Percentiles rank a stretch among this genome's conserved stretches.
phyloP scores from a whole-genome alignment of 768 basidiomycete species.

The Auricularia cornea region DNA sequence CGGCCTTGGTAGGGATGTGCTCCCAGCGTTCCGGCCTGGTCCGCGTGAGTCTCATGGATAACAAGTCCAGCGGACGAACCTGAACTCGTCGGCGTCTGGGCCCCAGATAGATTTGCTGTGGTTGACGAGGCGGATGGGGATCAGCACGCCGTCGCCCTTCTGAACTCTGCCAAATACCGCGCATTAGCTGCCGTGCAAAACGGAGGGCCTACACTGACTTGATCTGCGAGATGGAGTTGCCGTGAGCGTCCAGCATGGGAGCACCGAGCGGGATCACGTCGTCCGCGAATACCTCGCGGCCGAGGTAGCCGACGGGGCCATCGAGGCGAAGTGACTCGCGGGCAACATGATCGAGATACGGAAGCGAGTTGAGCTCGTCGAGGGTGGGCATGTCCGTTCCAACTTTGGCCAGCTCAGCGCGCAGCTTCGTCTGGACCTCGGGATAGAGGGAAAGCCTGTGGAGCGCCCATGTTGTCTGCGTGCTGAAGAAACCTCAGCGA shows the following conservation, averaged over 20 bases:
- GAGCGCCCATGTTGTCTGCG: conserved; percentile 49
- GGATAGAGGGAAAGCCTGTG: conserved; percentile 43
- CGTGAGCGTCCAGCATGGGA: conserved; percentile 38
- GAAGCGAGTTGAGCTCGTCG: conserved; percentile 57
- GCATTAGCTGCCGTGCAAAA: neutral
- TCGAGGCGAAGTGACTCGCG: conserved; percentile 53
- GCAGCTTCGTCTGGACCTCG: conserved; percentile 44
- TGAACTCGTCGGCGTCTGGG: conserved; percentile 26
- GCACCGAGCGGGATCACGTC: conserved; percentile 43
- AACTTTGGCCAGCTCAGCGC: conserved; percentile 46
- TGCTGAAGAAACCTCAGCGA: conserved; percentile 5
- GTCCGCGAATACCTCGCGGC: conserved; percentile 40
- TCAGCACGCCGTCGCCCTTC: conserved; percentile 7
- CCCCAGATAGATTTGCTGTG: conserved; percentile 24
- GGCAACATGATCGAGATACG: conserved; percentile 61
- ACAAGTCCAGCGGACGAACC: too few relatives aligned
- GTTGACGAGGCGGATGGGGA: conserved; percentile 23
- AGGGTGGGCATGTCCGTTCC: conserved; percentile 53
- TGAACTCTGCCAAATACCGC: too few relatives aligned
- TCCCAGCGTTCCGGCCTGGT: conserved; percentile 49
- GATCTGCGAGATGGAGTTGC: conserved; percentile 34
- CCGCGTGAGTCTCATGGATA: too few relatives aligned
- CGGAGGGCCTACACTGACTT: conserved; percentile 23
- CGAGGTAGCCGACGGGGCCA: conserved; percentile 37
- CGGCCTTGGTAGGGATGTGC: conserved; percentile 27